These are phyloP conservation scores for Anaeromyces robustus DNA, from an alignment of 192 early-diverging fungal genomes.

Conservation along the genomic window DNA sequence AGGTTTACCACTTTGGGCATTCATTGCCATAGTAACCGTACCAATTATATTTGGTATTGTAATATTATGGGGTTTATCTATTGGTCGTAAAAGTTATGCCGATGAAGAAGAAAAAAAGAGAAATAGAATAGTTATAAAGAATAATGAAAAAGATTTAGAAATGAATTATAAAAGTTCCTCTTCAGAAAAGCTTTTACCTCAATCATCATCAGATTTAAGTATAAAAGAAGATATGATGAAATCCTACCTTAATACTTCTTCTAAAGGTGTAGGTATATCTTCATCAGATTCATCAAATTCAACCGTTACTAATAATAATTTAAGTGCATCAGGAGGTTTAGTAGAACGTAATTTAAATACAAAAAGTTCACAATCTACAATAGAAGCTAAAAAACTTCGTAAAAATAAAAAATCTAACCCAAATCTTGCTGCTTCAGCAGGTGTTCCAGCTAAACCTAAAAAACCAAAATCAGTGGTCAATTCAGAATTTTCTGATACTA, in stretches of 20 bases:
- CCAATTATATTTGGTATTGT: neutral
- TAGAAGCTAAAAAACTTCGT: neutral
- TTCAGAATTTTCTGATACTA: neutral
- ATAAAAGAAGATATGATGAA: neutral
- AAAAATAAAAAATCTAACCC: neutral
- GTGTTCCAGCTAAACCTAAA: neutral
- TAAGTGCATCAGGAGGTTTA: too few species aligned
- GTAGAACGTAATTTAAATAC: too few species aligned
- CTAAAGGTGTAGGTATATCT: neutral
- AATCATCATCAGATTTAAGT: neutral
- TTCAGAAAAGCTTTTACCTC: neutral
- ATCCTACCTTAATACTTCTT: neutral
- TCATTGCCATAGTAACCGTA: neutral
- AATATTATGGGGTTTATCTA: neutral
- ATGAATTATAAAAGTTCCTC: neutral
- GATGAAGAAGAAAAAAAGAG: neutral
- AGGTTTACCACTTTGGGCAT: neutral
- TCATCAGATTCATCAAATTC: neutral
- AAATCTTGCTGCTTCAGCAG: neutral
- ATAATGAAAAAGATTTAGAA: neutral
- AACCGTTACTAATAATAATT: neutral
- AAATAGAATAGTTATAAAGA: neutral
- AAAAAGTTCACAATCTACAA: too few species aligned
- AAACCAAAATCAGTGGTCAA: neutral
- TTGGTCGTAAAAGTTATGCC: neutral